A percentile compares a stretch with the other conserved stretches of the same genome.
Conservation (phyloP, 495 filamentous ascomycete genomes). For the Talaromyces liani region DNA sequence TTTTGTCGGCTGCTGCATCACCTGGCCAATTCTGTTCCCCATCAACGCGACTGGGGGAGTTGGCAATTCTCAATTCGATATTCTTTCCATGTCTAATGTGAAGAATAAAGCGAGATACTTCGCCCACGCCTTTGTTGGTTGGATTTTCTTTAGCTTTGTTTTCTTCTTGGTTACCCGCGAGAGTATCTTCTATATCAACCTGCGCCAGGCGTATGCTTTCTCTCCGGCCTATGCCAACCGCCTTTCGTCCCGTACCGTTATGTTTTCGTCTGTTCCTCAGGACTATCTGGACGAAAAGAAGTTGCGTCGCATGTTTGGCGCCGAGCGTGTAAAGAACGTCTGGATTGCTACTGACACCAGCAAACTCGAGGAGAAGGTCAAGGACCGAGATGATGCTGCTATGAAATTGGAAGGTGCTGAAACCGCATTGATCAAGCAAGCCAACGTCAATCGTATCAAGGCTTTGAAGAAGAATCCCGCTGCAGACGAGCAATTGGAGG, state of each 20-base stretch:
- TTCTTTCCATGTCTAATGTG: slow-evolving; percentile 74
- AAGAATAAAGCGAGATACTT: slow-evolving; percentile 55
- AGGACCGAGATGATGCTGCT: slow-evolving; percentile 75
- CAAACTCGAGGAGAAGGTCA: slow-evolving; percentile 75
- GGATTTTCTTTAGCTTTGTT: slow-evolving; percentile 78
- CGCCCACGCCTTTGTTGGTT: slow-evolving; percentile 66
- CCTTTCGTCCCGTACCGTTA: slow-evolving; percentile 87
- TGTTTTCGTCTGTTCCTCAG: slow-evolving; percentile 79
- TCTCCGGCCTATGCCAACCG: slow-evolving; percentile 82
- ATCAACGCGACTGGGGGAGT: slow-evolving; percentile 70
- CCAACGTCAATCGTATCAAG: slow-evolving; percentile 71
- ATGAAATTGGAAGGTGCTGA: slow-evolving; percentile 86
- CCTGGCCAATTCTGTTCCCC: slow-evolving; percentile 80
- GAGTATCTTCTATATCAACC: slow-evolving; percentile 88
- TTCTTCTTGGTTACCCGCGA: slow-evolving; percentile 87
- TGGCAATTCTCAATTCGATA: slow-evolving; percentile 58
- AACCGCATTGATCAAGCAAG: slow-evolving; percentile 75
- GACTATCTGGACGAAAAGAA: slow-evolving; percentile 65
- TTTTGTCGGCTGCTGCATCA: slow-evolving; percentile 73
- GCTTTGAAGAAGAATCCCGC: slow-evolving; percentile 60
- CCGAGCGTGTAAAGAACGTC: slow-evolving; percentile 64
- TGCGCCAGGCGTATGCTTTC: slow-evolving; percentile 89
- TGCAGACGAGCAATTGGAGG: slow-evolving; percentile 33
- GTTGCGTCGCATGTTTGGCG: slow-evolving; percentile 71
- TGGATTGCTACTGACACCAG: slow-evolving; percentile 80